Evolutionary conservation across 306 rosid species (phyloP), one percentile per base, ranked within the genome.

Genomic region (Vicia villosa): DNA sequence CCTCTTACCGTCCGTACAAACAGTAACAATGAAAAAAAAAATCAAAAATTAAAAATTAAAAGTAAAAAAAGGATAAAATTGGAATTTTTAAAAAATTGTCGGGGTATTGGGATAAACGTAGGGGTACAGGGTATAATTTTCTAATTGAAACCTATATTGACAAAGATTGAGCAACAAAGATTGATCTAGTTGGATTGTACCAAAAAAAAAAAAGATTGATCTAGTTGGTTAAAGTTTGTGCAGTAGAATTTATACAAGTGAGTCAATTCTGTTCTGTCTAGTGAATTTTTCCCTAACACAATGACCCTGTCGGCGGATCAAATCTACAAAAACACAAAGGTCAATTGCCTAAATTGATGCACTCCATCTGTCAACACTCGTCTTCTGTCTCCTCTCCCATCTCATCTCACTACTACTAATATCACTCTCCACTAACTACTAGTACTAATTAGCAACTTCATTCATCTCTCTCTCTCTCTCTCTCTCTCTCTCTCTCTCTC

Each of bases 351-450:
- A 8, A 3, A 16, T 0, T n/a, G 10, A 50, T 50, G 26, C 28
- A 9, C 28, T 50, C 56, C 56, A 50, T 1, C 56, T 50, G 56
- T 50, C 56, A 50, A 50, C 26, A 50, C 56, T 43, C n/a, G 49
- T 43, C 47, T 43, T 43, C 6, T 42, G 47, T 43, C 17, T 7
- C 16, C 21, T 22, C 10, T 5, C 8, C 21, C 52, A 14, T 46
- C 52, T 14, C 54, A 15, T 46, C 21, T 46, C 52, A 15, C 17
- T 45, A 42, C 15, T 7, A 15, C 20, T n/a, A 45, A 1, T 46
- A 9, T 16, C 19, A 15, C 52, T 15, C 15, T 15, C 21, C 21
- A 47, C 54, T 47, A 7, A 15, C 19, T 17, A 46, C 17, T 37
- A 8, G 30, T 26, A 26, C 30, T 28, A 28, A 28, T 6, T 34